phyloP scores from a whole-genome alignment of 768 basidiomycete genomes.

The Dendrothele bispora region DNA sequence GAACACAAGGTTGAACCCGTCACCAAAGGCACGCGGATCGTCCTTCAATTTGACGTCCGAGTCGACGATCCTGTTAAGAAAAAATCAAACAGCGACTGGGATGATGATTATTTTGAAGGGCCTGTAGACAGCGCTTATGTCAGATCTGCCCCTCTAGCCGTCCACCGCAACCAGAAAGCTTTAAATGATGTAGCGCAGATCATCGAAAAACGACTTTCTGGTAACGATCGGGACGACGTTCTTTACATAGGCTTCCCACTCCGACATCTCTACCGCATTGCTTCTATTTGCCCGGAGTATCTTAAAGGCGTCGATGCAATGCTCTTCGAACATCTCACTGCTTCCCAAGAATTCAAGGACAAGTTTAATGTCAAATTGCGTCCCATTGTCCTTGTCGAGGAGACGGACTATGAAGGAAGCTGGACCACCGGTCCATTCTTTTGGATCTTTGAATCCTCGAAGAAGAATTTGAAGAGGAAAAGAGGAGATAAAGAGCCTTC shows the following conservation, averaged over 20 bases:
- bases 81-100: background rate
- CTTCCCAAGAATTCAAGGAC: too few relatives aligned
- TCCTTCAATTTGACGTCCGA: slow-evolving; percentile 16
- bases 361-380: too few relatives aligned
- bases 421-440: background rate
- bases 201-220: too few relatives aligned
- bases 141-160: too few relatives aligned
- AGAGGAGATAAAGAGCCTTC: too few relatives aligned
- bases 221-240: background rate
- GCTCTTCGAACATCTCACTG: slow-evolving; percentile 11
- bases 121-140: too few relatives aligned
- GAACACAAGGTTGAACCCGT: too few relatives aligned
- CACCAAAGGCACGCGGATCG: slow-evolving; percentile 14
- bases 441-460: too few relatives aligned
- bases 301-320: slow-evolving; percentile 16
- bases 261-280: slow-evolving; percentile 15
- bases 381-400: background rate
- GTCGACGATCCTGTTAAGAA: background rate
- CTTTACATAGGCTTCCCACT: slow-evolving; percentile 12
- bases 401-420: background rate
- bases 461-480: too few relatives aligned
- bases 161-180: too few relatives aligned
- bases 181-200: too few relatives aligned
- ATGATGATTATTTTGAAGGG: background rate
- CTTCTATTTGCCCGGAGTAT: slow-evolving; percentile 13